A percentile compares a stretch with the other conserved stretches of the same genome.
Evolutionary conservation across 1,284 basidiomycete species (phyloP).

Genomic region (Boletus smithii): DNA sequence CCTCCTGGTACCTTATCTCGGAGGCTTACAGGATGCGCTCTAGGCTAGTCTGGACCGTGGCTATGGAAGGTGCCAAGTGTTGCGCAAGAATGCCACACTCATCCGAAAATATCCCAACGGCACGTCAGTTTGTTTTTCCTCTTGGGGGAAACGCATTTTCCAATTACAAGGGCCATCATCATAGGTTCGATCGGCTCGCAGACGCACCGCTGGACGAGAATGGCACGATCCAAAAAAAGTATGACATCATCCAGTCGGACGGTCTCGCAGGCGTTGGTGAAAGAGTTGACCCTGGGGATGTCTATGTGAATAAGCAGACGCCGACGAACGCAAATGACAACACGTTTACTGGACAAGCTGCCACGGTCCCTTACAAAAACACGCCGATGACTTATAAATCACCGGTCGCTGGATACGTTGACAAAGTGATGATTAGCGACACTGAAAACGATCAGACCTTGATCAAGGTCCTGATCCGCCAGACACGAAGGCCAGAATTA

Average conservation of each 20-base stretch:
- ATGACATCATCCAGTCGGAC: constrained; percentile 87
- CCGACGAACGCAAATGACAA: constrained; percentile 89
- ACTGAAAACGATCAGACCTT: constrained; percentile 95
- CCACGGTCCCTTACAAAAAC: constrained; percentile 83
- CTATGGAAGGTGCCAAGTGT: constrained; percentile 95
- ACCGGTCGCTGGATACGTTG: constrained; percentile 89
- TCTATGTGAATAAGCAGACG: constrained; percentile 96
- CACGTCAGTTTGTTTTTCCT: constrained; percentile 59
- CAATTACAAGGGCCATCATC: constrained; percentile 1
- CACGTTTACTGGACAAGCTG: constrained; percentile 75
- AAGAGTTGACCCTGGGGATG: constrained; percentile 88
- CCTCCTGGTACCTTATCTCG: constrained; percentile 1
- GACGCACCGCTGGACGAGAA: constrained; percentile 87
- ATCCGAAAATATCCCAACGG: constrained; percentile 97
- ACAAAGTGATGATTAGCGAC: constrained; percentile 97
- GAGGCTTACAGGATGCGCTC: constrained; percentile 5
- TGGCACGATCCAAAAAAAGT: constrained; percentile 76
- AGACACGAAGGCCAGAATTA: constrained; percentile 93
- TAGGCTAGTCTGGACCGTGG: constrained; percentile 94
- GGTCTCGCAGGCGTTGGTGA: constrained; percentile 95
- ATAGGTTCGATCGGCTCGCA: constrained; percentile 88
- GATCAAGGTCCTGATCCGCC: constrained; percentile 97
- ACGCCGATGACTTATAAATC: constrained; percentile 90
- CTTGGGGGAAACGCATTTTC: constrained; percentile 8
- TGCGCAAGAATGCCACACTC: constrained; percentile 93